Evolutionary conservation across 2,329 filamentous ascomycete genomes (phyloP), one percentile per base, ranked within the genome.

Genomic region (Ceratocystis smalleyi): DNA sequence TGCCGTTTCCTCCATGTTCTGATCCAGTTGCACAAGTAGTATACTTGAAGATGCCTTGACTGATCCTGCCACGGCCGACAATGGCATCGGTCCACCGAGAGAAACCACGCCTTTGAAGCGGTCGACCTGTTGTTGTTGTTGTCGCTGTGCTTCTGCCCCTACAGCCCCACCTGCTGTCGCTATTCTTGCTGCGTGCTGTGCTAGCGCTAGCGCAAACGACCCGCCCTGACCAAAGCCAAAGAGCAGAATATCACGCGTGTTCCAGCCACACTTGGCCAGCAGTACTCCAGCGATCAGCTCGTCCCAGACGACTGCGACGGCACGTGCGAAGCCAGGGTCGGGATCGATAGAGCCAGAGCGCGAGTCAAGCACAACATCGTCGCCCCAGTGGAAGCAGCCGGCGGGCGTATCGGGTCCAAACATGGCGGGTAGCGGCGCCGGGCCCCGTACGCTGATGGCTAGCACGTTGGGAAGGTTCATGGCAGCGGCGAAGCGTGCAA

Each of bases 401-500:
- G 72, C 32, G 32, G 19, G 8, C 5, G 40, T 8, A 43, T n/a
- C 68, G 60, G 32, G 83, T 2, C 84, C 78, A 4, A 91, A 75
- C 57, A 84, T 79, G 63, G 89, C 83, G 1, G 88, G 87, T 4
- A 95, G 77, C 0, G 82, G 81, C 27, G 78, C 78, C 0, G 87
- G 84, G 0, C 85, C 91, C 70, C 87, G 87, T 51, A 95, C 77
- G 5, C 88, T 82, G 63, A 96, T 81, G 70, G 84, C 84, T 65
- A 85, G 81, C 62, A 91, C 91, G 70, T 91, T 88, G 0, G 90
- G 89, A 2, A 95, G 82, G 67, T 81, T 78, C 67, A 95, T 75
- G 69, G 83, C 83, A 65, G 78, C 77, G 22, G 85, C 88, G 67
- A 95, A 87, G 55, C 76, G 75, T 66, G 82, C 80, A 73, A 94